These are phyloP conservation scores for Pascua sp. DNA, from an alignment of 1,284 basidiomycete species.

Conservation along the genomic window DNA sequence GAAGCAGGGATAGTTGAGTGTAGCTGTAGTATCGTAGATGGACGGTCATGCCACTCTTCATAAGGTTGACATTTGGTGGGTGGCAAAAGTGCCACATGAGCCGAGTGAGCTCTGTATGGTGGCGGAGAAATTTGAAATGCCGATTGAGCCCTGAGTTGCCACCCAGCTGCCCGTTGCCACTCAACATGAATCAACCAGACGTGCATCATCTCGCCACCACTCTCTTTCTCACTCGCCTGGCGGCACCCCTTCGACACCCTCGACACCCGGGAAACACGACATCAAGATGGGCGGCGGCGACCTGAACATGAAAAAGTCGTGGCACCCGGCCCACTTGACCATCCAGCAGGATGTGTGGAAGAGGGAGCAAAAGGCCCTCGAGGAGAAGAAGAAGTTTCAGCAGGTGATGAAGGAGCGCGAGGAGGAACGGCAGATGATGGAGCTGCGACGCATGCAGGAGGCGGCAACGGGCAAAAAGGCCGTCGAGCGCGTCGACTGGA, in stretches of 20 bases:
- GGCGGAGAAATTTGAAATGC: too few relatives aligned
- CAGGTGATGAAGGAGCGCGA: constrained; percentile 96
- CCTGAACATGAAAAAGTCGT: constrained; percentile 77
- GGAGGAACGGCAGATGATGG: constrained; percentile 93
- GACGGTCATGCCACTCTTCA: too few relatives aligned
- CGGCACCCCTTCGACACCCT: constrained; percentile 1
- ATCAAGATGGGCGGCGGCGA: constrained; percentile 85
- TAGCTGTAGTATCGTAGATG: too few relatives aligned
- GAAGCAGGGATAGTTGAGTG: too few relatives aligned
- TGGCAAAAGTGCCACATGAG: too few relatives aligned
- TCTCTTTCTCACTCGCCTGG: too few relatives aligned
- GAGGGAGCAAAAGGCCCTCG: constrained; percentile 92
- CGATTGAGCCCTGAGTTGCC: too few relatives aligned
- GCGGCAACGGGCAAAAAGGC: constrained; percentile 91
- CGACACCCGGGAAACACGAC: neutral
- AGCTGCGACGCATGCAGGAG: constrained; percentile 89
- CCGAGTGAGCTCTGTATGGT: too few relatives aligned
- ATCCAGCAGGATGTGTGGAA: constrained; percentile 99
- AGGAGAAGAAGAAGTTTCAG: constrained; percentile 96
- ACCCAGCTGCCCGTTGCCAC: too few relatives aligned
- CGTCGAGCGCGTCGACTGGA: constrained; percentile 94
- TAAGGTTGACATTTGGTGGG: too few relatives aligned
- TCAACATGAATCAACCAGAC: neutral
- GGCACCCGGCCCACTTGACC: constrained; percentile 93
- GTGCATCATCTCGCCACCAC: neutral